A percentile compares a stretch with the other conserved stretches of the same genome.
Conservation (phyloP, 2,329 filamentous ascomycete genomes). For the Fusarium sp. region DNA sequence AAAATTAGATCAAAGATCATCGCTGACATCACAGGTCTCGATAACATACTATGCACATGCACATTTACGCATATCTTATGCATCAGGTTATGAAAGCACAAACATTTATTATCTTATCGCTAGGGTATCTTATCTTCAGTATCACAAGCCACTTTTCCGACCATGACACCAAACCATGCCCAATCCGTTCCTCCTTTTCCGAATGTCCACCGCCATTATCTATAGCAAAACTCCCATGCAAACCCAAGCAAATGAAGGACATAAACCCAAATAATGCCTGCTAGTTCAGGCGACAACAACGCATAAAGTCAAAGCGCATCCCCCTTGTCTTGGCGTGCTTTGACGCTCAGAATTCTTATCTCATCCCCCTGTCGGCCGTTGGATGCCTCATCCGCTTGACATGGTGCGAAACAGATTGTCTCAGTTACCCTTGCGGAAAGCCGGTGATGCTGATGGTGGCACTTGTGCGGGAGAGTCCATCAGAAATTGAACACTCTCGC, state of each 20-base stretch:
- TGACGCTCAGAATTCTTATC: not conserved
- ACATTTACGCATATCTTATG: not conserved
- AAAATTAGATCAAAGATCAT: not conserved
- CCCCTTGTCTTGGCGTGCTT: conserved; percentile 5
- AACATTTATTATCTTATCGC: not conserved
- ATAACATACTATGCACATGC: not conserved
- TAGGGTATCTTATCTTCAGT: conserved; percentile 14
- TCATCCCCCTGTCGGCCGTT: not conserved
- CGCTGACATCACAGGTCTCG: not conserved
- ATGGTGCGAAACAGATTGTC: not conserved
- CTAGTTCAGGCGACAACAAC: not conserved
- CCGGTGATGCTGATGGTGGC: conserved; percentile 4
- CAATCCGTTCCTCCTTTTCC: not conserved
- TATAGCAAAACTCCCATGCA: not conserved
- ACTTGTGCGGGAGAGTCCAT: conserved; percentile 26
- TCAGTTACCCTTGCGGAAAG: conserved; percentile 16
- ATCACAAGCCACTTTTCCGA: conserved; percentile 25
- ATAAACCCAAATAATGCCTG: not conserved
- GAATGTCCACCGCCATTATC: not conserved
- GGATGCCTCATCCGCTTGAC: not conserved
- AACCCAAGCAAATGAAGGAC: not conserved
- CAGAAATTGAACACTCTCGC: conserved; percentile 46
- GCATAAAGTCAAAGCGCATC: conserved; percentile 10
- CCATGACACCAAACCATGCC: not conserved
- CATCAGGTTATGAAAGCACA: not conserved